Base-by-base conservation (phyloP, 306 rosid genomes). In the Inga oerstediana region DNA sequence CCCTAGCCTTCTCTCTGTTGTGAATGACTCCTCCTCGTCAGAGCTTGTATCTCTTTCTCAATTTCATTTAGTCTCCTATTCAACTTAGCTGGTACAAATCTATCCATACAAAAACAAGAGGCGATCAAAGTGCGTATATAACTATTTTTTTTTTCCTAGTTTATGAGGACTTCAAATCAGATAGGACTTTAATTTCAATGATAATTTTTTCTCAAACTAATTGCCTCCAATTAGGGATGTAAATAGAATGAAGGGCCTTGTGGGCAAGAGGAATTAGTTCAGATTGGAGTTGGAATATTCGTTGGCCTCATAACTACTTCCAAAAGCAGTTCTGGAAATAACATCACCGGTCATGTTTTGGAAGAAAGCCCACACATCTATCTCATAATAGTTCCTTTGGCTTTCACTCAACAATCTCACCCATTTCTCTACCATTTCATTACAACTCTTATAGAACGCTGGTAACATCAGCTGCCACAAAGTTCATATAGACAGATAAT, bases 251-350 rank as follows among this genome's bases (percentile, higher is more conserved):
- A 3, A 41, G 0, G 13, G 19, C 68, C 17, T 43, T 48, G 4
- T 2, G 3, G 17, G 16, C 7, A 32, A 59, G 30, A 32, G 11
- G 12, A 13, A 15, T 49, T 32, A 61, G 86, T 62, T 90, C 86
- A 49, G 8, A 10, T 62, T 62, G 69, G 39, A 64, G 69, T 64
- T 30, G 4, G 10, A 30, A 30, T 2, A 30, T 27, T 30, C 8
- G 3, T 30, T 30, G 8, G 3, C 41, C 41, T 64, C 69, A 27
- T 24, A 64, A 30, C 19, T 30, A 70, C 0, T 17, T 73, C 32
- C 64, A 20, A 48, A 48, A 48, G 89, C 86, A 0, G 91, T 80
- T 35, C 85, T 59, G 30, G 91, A 90, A 72, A 89, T 85, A 9
- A 48, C 83, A 72, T 89, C 86, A 0, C 77, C 7, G 30, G 30